A percentile compares a stretch with the other conserved stretches of the same genome.
These are phyloP conservation scores for Cyberlindnera misumaiensis DNA, from an alignment of 805 yeast genomes.

Conservation along the genomic window DNA sequence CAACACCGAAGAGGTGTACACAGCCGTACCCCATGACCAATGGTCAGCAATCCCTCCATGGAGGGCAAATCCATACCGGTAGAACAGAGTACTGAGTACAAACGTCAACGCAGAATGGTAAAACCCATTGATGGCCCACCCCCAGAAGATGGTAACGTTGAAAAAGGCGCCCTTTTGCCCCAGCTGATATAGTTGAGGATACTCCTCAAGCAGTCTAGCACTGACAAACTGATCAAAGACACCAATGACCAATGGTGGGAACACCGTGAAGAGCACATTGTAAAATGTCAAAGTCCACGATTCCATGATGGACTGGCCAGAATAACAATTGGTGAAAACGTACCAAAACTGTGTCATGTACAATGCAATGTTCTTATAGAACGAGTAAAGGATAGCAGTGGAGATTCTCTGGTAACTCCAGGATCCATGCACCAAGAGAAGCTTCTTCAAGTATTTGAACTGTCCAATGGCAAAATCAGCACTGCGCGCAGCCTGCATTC, in stretches of 20 bases:
- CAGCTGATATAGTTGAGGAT: conserved; percentile 85
- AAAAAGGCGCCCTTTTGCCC: conserved; percentile 88
- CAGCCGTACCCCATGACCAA: conserved; percentile 93
- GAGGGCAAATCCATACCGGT: conserved; percentile 58
- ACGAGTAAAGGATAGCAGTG: conserved; percentile 87
- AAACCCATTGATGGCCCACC: conserved; percentile 94
- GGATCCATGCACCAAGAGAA: conserved; percentile 88
- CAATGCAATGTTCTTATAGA: conserved; percentile 90
- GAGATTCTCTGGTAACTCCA: conserved; percentile 97
- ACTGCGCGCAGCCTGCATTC: conserved; percentile 98
- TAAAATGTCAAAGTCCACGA: conserved; percentile 97
- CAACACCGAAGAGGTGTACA: conserved; percentile 79
- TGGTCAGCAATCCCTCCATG: conserved; percentile 74
- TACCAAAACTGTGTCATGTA: conserved; percentile 99
- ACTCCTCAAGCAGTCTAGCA: conserved; percentile 80
- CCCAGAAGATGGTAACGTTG: conserved; percentile 91
- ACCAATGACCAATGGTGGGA: conserved; percentile 95
- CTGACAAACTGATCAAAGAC: conserved; percentile 94
- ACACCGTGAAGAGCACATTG: conserved; percentile 87
- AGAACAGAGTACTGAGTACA: conserved; percentile 63
- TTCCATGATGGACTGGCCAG: conserved; percentile 94
- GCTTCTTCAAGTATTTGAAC: conserved; percentile 75
- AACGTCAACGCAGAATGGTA: conserved; percentile 86
- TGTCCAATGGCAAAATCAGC: conserved; percentile 98
- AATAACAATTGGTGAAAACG: conserved; percentile 84